Evolutionary conservation across 2,329 filamentous ascomycete genomes (phyloP).

Genomic region (Ophiobolus disseminans): DNA sequence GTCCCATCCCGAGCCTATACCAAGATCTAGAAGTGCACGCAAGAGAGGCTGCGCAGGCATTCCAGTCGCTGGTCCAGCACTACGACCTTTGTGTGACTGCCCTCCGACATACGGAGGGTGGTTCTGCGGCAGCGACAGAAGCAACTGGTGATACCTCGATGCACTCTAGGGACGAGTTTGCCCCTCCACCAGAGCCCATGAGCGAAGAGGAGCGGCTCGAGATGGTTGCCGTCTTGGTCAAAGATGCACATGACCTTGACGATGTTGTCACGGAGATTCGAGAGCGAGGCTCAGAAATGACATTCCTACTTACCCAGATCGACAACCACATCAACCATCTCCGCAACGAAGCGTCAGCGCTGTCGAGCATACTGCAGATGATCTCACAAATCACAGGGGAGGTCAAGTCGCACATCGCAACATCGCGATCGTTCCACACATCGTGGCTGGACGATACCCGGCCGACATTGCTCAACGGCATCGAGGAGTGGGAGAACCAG

Average conservation of each 20-base stretch:
- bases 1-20: constrained; percentile 57
- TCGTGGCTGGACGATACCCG: constrained; percentile 76
- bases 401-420: constrained; percentile 69
- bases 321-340: constrained; percentile 67
- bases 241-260: constrained; percentile 70
- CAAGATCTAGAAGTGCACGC: constrained; percentile 73
- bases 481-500: constrained; percentile 79
- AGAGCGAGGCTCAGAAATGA: constrained; percentile 78
- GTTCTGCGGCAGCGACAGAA: constrained; percentile 56
- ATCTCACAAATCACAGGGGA: constrained; percentile 72
- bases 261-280: constrained; percentile 72
- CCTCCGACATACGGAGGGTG: constrained; percentile 82
- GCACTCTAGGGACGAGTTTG: constrained; percentile 35
- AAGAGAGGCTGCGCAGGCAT: constrained; percentile 79
- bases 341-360: constrained; percentile 62
- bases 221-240: constrained; percentile 80
- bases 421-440: constrained; percentile 67
- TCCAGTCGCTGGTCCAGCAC: constrained; percentile 82
- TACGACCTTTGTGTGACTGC: constrained; percentile 94
- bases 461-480: constrained; percentile 68
- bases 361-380: constrained; percentile 68
- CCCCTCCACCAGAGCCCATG: constrained; percentile 70
- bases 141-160: constrained; percentile 46
- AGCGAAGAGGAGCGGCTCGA: constrained; percentile 78
- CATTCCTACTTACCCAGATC: constrained; percentile 70